phyloP scores from a whole-genome alignment of 306 rosid genomes.

The Argentina anserina region DNA sequence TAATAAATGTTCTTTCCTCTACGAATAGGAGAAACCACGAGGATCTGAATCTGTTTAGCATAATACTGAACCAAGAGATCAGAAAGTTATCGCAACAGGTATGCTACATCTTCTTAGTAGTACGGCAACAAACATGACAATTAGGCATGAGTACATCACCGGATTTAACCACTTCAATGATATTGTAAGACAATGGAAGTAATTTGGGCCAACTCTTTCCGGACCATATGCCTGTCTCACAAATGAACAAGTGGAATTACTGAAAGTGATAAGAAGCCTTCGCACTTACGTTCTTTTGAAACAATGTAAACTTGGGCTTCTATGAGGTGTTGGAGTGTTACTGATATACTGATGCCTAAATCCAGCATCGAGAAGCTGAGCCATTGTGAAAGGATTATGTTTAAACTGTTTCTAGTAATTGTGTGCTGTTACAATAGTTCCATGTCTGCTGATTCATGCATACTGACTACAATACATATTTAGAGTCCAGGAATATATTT shows the following conservation, averaged over 20 bases:
- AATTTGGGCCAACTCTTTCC: background rate
- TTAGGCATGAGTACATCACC: background rate
- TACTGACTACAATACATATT: background rate
- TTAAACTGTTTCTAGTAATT: too few relatives aligned
- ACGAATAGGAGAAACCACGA: conserved; percentile 77
- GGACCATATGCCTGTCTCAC: background rate
- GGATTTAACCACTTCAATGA: background rate
- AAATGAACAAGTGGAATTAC: background rate
- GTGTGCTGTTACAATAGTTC: too few relatives aligned
- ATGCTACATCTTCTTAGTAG: conserved; percentile 29
- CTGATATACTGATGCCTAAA: background rate
- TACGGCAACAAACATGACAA: background rate
- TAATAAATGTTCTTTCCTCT: conserved; percentile 2
- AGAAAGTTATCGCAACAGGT: conserved; percentile 85
- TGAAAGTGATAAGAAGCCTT: background rate
- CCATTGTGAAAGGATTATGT: too few relatives aligned
- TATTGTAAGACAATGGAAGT: background rate
- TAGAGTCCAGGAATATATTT: background rate
- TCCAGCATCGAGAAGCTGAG: background rate
- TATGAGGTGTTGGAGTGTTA: background rate
- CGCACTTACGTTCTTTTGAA: background rate
- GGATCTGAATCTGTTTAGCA: conserved; percentile 68
- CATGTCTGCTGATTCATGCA: background rate
- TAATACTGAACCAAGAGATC: conserved; percentile 90
- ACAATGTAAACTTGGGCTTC: background rate